Evolutionary conservation across 106 monocot genomes (phyloP), one percentile per base, ranked within the genome.

Genomic region (Iris macrosiphon): DNA sequence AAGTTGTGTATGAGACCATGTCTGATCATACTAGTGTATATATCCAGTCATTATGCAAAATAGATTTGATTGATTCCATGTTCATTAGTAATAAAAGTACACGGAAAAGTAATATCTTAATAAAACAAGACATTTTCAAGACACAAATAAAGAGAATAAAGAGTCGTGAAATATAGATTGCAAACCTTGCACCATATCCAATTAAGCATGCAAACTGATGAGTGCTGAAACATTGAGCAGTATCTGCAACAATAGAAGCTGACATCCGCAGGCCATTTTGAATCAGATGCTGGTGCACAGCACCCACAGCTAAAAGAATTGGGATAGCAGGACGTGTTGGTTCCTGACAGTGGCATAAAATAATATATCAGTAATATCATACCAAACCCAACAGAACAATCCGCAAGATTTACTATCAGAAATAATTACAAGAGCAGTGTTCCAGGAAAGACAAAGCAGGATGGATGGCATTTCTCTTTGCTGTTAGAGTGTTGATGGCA

Each of bases 171-270:
- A 10, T 56, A 23, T 23, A 56, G 31, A 25, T 34, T 10, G 38
- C 48, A 47, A 27, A 96, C 96, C 96, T 96, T 58, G 96, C 96
- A 43, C 96, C 96, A 90, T 96, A 96, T 74, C 90, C 95, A 70
- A 96, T 96, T 65, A 96, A 78, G 60, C 90, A 96, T 40, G 90
- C 96, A 75, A 96, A 96, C 11, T 96, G 96, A 72, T 96, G 96
- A 40, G 96, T 96, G 55, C 96, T 96, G 69, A 90, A 96, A 63
- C 90, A 96, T 59, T 96, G 96, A 65, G 96, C 96, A 77, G 96
- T 96, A 56, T 96, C 96, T 60, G 76, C 96, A 68, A 96, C 86
- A 55, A 96, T 90, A 3, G 96, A 96, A 57, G 96, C 83, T 62
- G 86, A 87, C 96, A 90, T 96, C 26, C 96, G 66, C 45, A 96